Evolutionary conservation across 1,284 basidiomycete species (phyloP).

Genomic region (Ganoderma lucidum): DNA sequence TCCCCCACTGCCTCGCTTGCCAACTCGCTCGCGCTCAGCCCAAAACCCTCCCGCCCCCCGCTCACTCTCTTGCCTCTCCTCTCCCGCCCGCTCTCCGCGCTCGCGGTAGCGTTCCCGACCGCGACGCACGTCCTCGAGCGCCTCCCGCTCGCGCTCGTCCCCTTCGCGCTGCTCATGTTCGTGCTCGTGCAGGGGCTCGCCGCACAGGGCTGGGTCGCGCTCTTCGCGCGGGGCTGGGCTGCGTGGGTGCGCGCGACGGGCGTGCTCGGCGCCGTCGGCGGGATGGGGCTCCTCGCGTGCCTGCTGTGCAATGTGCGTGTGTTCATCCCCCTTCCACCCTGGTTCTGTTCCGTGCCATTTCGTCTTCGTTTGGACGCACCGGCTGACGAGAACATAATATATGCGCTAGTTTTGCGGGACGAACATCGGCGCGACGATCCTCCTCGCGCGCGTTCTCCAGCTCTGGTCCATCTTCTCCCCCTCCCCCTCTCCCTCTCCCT

Average conservation of each 20-base stretch:
- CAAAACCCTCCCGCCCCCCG: slow-evolving; percentile 5
- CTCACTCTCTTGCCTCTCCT: not conserved
- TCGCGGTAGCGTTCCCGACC: slow-evolving; percentile 70
- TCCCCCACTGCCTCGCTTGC: too few relatives aligned
- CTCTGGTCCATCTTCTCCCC: slow-evolving; percentile 40
- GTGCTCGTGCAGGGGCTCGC: slow-evolving; percentile 90
- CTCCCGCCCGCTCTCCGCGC: slow-evolving; percentile 10
- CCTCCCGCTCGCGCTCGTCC: slow-evolving; percentile 84
- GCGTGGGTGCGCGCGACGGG: slow-evolving; percentile 53
- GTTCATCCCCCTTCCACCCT: not conserved
- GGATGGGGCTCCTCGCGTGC: slow-evolving; percentile 59
- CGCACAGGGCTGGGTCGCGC: slow-evolving; percentile 89
- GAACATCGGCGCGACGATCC: slow-evolving; percentile 96
- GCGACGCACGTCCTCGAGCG: slow-evolving; percentile 74
- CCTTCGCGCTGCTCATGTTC: slow-evolving; percentile 96
- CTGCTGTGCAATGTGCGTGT: slow-evolving; percentile 81
- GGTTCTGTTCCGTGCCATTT: not conserved
- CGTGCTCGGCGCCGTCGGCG: slow-evolving; percentile 54
- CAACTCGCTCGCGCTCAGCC: not conserved
- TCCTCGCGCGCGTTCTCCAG: slow-evolving; percentile 74
- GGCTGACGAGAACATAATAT: not conserved
- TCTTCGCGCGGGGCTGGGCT: slow-evolving; percentile 82
- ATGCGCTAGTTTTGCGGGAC: slow-evolving; percentile 78
- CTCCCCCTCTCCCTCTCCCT: slow-evolving; percentile 15
- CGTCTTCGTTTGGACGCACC: not conserved